A percentile compares a stretch with the other conserved stretches of the same genome.
Conservation (phyloP, 768 basidiomycete genomes). For the Pisolithus sp. region DNA sequence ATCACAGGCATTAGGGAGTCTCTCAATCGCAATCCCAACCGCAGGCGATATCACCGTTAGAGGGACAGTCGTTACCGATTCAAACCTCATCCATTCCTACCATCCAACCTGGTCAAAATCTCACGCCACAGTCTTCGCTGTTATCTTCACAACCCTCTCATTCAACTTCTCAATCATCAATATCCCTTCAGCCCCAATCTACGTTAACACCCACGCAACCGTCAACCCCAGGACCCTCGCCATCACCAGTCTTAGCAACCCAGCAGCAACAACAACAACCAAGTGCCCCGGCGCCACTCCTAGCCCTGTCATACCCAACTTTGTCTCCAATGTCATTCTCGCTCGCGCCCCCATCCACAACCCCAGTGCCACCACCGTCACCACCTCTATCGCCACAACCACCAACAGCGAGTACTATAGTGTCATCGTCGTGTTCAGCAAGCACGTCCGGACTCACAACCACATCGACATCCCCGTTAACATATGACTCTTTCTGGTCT, state of each 20-base stretch:
- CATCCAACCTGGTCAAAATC: neutral
- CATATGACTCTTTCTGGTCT: conserved; percentile 63
- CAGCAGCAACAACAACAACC: neutral
- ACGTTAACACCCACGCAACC: neutral
- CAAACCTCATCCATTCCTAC: neutral
- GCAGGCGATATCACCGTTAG: neutral
- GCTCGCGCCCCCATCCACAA: neutral
- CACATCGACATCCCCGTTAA: conserved; percentile 30
- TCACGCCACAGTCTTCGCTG: neutral
- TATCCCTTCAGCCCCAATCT: conserved; percentile 4
- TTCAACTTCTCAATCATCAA: neutral
- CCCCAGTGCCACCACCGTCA: neutral
- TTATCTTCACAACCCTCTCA: conserved; percentile 2
- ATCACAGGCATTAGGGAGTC: conserved; percentile 7
- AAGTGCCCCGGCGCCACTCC: neutral
- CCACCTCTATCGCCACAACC: neutral
- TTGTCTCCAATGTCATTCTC: neutral
- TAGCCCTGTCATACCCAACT: neutral
- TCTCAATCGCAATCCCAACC: neutral
- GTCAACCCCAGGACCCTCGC: neutral
- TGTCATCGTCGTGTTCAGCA: conserved; percentile 5
- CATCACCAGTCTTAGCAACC: neutral
- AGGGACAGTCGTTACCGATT: neutral
- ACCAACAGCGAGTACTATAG: neutral
- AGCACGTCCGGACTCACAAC: neutral